phyloP scores from a whole-genome alignment of 805 yeast genomes.

The Vanderwaltozyma verrucispora region DNA sequence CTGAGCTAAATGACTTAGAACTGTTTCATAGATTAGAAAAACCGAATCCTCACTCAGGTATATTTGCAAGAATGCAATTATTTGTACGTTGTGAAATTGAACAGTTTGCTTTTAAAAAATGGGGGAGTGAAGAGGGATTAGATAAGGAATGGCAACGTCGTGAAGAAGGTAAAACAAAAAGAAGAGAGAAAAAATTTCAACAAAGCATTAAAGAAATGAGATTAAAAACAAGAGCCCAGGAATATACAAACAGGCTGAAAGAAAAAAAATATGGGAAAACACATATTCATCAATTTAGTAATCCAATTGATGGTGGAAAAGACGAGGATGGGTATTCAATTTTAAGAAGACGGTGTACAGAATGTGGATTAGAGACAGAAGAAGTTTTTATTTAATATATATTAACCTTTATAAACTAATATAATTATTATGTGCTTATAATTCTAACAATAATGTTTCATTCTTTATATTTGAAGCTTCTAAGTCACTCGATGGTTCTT shows the following conservation, averaged over 20 bases:
- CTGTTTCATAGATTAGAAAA: conserved; percentile 72
- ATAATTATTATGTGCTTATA: conserved; percentile 7
- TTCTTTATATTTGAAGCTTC: conserved; percentile 12
- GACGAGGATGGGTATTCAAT: conserved; percentile 33
- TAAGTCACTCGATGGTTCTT: conserved; percentile 1
- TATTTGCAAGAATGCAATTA: conserved; percentile 86
- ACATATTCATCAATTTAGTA: conserved; percentile 71
- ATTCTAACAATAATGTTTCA: conserved; percentile 23
- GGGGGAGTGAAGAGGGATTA: conserved; percentile 84
- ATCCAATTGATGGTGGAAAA: conserved; percentile 37
- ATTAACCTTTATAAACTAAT: too few relatives aligned
- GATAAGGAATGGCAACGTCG: conserved; percentile 90
- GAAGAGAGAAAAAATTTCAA: conserved; percentile 73
- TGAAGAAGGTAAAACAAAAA: conserved; percentile 55
- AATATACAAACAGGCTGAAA: conserved; percentile 59
- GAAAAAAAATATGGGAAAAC: conserved; percentile 47
- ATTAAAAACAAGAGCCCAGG: conserved; percentile 85
- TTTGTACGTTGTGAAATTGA: conserved; percentile 89
- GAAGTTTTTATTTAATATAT: conserved; percentile 48
- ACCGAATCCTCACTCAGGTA: conserved; percentile 87
- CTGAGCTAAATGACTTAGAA: conserved; percentile 66
- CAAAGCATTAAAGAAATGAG: conserved; percentile 80
- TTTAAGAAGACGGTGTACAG: conserved; percentile 54
- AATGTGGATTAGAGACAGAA: conserved; percentile 77
- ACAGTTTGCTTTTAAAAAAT: conserved; percentile 80